Base-by-base conservation (phyloP, 2,329 filamentous ascomycete genomes). In the Colletotrichum spinosum region DNA sequence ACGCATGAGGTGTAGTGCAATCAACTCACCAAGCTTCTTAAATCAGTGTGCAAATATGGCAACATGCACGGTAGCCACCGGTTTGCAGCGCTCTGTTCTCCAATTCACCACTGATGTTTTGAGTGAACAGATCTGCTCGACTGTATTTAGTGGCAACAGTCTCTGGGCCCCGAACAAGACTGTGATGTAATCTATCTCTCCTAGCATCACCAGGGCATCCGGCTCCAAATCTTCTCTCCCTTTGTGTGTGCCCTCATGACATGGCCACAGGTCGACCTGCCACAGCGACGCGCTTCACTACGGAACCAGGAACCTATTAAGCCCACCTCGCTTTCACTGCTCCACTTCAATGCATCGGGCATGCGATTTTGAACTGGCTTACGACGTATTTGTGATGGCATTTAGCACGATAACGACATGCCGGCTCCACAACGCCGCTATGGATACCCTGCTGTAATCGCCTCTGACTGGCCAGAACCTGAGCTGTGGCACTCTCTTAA, bases 321-420 rank as follows among this genome's bases (percentile, higher is more conserved):
- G 45, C 55, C 45, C 45, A 41, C 54, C 49, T 35, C 44, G 38
- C 8, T 9, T 35, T 17, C 15, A 41, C 35, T 44, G 44, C 51
- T 33, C 62, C 62, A 65, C 62, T 51, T 41, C 35, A 37, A 41
- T 65, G 62, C 62, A 25, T 65, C 39, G 42, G 46, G 58, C 57
- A 65, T 65, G 62, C 57, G 59, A 55, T 56, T 62, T 15, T 62
- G 37, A 34, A 17, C 50, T 15, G 62, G 58, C 17, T 45, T 57
- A 62, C 62, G 62, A 62, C 62, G 62, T 65, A 56, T 65, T 13
- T 48, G 52, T 65, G 62, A 65, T 65, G 62, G 58, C 58, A 62
- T 65, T 55, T 54, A 57, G 39, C 38, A 52, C 58, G 58, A 62
- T 65, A 65, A 56, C 62, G 51, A 65, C 46, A 62, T 49, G 41